Evolutionary conservation across 495 filamentous ascomycete genomes (phyloP), one percentile per base, ranked within the genome.

Genomic region (Hypoxylon perforatum): DNA sequence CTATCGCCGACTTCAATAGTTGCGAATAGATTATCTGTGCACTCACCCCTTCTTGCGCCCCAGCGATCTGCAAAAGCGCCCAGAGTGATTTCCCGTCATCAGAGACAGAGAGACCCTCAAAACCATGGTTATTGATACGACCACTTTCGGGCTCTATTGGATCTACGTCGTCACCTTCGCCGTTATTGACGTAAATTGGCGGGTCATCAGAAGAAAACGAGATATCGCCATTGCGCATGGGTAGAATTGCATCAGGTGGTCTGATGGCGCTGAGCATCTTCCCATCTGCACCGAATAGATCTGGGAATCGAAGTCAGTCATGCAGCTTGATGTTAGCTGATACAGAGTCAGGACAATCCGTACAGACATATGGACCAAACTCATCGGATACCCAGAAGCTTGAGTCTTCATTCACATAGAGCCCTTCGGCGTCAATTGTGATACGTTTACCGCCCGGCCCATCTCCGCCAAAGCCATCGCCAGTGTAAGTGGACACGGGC

Each of bases 321-420:
- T 28, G 3, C 23, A 15, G 1, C 4, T 7, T 15, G 8, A 19
- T 2, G 4, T 6, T 15, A 8, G 4, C 39, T 5, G 10, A n/a
- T 47, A 18, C 11, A 11, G 5, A 18, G 17, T 15, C 15, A 17
- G 21, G n/a, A 11, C 9, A 41, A 48, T 3, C 8, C 14, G 35
- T 47, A 73, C 70, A 93, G 19, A 92, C 77, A 62, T 88, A 93
- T 0, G 89, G 91, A 3, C 91, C 91, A 71, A 93, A 94, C 72
- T 95, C 91, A 71, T 94, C 91, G 35, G 82, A 87, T 28, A 94
- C 78, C 89, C 89, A 94, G 81, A 93, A 93, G 2, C 80, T 78
- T 57, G 85, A 87, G 57, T 92, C 86, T 0, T 73, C 55, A 45
- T 80, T 83, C 14, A 94, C 82, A n/a, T 86, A 86, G 4, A 94